Base-by-base conservation (phyloP, 2,329 filamentous ascomycete genomes). In the Ascochyta lentis region DNA sequence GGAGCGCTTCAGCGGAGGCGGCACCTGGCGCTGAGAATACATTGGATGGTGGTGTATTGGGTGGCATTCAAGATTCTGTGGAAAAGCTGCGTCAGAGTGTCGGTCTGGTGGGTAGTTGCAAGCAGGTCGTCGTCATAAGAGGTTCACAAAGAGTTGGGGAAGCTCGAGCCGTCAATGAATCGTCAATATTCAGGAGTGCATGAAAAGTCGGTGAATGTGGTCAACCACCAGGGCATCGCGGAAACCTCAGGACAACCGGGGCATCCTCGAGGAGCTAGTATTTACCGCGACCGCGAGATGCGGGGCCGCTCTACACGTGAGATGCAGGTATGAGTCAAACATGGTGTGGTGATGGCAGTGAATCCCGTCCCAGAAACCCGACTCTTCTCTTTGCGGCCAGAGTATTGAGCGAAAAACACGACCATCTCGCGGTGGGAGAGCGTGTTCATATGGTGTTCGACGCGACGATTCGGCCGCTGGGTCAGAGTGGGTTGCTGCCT, bases 261-360 rank as follows among this genome's bases (percentile, higher is more conserved):
- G 67, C 68, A 72, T 66, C 63, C 61, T 65, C 63, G 59, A 60
- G 57, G 51, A 61, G 59, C 63, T 54, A 54, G 58, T 72, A 72
- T 73, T 70, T 74, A 73, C 72, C 63, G 57, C 47, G 47, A 49
- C 34, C 39, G 47, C 24, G 54, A 49, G 23, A 50, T 54, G 66
- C 60, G 68, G 66, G 58, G 66, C 62, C 45, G 47, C 16, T 33
- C 50, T 48, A 60, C 73, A 72, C 67, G 71, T 71, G 73, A 69
- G 68, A 72, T 63, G 76, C 74, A 77, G 63, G 75, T 77, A 67
- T 78, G 76, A 78, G 73, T 78, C 76, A 77, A 74, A 64, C 61
- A 57, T 56, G 31, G 23, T 51, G 48, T 59, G 54, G 40, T 45
- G 46, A 56, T 27, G 39, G 47, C 63, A 59, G 58, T 58, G 49